Evolutionary conservation across 2,329 filamentous ascomycete genomes (phyloP), one percentile per base, ranked within the genome.

Genomic region (Ceratocystis alfenasii): DNA sequence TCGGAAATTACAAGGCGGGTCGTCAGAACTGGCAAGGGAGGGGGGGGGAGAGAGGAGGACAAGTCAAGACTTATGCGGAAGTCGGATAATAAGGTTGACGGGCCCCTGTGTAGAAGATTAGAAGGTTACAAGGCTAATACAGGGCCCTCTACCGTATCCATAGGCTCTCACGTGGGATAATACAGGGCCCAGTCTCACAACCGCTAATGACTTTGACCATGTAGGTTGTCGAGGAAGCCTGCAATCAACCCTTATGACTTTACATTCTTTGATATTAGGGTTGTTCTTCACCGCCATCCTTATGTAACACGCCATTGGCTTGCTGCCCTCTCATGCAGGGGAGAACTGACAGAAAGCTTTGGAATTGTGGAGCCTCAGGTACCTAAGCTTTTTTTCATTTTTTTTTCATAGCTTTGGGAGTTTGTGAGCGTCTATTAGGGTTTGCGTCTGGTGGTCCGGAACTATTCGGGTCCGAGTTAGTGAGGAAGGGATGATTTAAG

Each of bases 241-340:
- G 22, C n/a, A 12, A 5, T 1, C 48, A 48, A 30, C 20, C 50
- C 50, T 25, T 22, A 8, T 1, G 2, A 3, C 25, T 15, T 5
- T 25, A 15, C 25, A 33, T 5, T 6, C 3, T 8, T 3, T 10
- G 15, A 1, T 0, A n/a, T 12, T 59, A 59, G 55, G 55, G 55
- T 59, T 33, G 4, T 3, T 5, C 1, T 25, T 59, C 28, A 59
- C 55, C 55, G 55, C 55, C 15, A 17, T 25, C 28, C 25, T 53
- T 59, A 59, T 36, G 55, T 59, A 59, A 59, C 55, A 59, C 55
- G 55, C 55, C 15, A 59, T 59, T 59, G 55, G 55, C 30, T 10
- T 59, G 33, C 17, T 57, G 53, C 22, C 30, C n/a, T 33, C 30
- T 59, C 55, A 59, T 36, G 55, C 55, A 59, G 55, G 55, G 55